Base-by-base conservation (phyloP, 495 filamentous ascomycete species). In the Penicillium coffeae region DNA sequence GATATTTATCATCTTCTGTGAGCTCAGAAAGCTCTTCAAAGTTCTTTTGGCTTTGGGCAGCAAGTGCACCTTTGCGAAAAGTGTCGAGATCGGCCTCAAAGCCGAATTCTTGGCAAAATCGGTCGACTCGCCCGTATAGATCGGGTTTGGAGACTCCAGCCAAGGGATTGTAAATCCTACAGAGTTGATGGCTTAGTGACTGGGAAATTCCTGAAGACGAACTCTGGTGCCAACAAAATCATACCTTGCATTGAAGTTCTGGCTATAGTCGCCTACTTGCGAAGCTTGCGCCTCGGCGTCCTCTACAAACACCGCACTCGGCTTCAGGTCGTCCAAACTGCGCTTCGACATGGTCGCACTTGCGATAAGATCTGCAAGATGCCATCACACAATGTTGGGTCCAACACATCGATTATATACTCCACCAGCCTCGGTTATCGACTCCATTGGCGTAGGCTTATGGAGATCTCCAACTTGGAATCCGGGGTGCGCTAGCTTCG, bases 161-260 rank as follows among this genome's bases (percentile, higher is more conserved):
- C 1, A 85, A 68, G 21, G 81, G 81, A 48, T 84, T 85, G 42
- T 73, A 73, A 55, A 85, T 82, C 52, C 75, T 81, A 36, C 13
- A 16, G 19, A 3, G 20, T 1, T 30, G 19, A 20, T 33, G 45
- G 21, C 8, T 13, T 18, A 34, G 8, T 2, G 15, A 48, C 8
- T 15, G n/a, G 12, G 13, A 18, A 20, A 20, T 12, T 1, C 19
- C 2, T 0, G 12, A 19, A 22, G 20, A 33, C 32, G 34, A 21
- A n/a, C n/a, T n/a, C n/a, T n/a, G n/a, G n/a, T n/a, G n/a, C n/a
- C n/a, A 2, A 14, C 22, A n/a, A 8, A 20, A 34, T 34, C 41
- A 12, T 32, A 54, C 51, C 51, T 48, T 27, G 51, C 51, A 45
- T 48, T 48, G 21, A 54, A 6, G 38, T 54, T 54, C 15, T 41